These are phyloP conservation scores for Ustilago trichophora DNA, from an alignment of 1,284 basidiomycete genomes.

Conservation along the genomic window DNA sequence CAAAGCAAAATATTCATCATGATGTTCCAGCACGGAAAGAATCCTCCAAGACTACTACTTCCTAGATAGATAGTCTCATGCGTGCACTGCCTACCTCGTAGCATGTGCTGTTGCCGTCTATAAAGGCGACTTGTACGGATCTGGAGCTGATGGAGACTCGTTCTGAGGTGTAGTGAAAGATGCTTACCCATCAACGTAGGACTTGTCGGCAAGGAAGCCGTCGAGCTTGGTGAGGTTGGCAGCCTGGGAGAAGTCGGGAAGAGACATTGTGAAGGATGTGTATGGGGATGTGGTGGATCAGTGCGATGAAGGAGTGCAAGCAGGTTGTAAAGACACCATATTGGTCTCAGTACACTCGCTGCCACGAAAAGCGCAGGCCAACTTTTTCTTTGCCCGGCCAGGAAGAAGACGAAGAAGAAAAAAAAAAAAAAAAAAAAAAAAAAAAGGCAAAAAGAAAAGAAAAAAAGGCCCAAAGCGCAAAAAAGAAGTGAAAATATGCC, in stretches of 20 bases:
- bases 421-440: constrained; percentile 13
- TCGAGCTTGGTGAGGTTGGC: constrained; percentile 59
- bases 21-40: constrained; percentile 29
- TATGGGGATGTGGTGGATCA: constrained; percentile 19
- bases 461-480: constrained; percentile 9
- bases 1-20: constrained; percentile 65
- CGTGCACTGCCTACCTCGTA: too few species aligned
- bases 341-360: not conserved
- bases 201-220: constrained; percentile 58
- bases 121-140: too few species aligned
- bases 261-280: constrained; percentile 55
- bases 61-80: too few species aligned
- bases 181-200: constrained; percentile 66
- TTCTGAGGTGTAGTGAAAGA: not conserved
- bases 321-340: not conserved
- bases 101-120: too few species aligned
- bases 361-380: constrained; percentile 5
- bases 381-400: not conserved
- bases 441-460: constrained; percentile 15
- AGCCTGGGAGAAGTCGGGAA: constrained; percentile 64
- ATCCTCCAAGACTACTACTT: too few species aligned
- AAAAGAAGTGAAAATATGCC: constrained; percentile 17
- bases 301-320: not conserved
- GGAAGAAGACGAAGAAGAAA: constrained; percentile 10
- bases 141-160: constrained; percentile 15